A percentile compares a stretch with the other conserved stretches of the same genome.
Evolutionary conservation across 257 asterid genomes (phyloP).

Genomic region (Sherardia arvensis): DNA sequence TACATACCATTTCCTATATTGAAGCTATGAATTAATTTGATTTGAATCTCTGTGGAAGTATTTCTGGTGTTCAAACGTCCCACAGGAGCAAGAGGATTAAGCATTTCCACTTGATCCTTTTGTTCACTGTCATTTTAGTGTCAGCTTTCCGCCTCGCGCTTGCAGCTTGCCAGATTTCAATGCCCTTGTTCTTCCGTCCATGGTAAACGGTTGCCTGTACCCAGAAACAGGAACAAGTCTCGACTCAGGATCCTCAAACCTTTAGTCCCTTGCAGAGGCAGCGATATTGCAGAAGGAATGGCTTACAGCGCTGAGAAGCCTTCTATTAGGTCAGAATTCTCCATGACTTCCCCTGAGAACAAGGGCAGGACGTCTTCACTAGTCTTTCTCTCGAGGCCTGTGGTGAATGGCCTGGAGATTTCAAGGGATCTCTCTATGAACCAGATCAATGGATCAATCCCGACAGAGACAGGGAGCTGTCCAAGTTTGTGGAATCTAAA

Average conservation of each 20-base stretch:
- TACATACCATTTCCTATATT: too few species aligned
- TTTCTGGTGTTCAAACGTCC: constrained; percentile 1
- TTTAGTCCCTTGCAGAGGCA: constrained; percentile 33
- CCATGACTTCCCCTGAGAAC: constrained; percentile 48
- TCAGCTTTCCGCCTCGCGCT: constrained; percentile 30
- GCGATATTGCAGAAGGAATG: constrained; percentile 48
- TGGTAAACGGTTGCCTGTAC: constrained; percentile 35
- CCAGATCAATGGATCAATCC: constrained; percentile 26
- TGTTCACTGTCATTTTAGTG: constrained; percentile 23
- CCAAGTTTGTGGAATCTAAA: constrained; percentile 28
- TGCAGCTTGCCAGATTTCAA: constrained; percentile 43
- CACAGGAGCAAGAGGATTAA: constrained; percentile 4
- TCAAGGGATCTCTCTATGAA: constrained; percentile 36
- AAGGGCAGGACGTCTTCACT: constrained; percentile 36
- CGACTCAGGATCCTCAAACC: constrained; percentile 28
- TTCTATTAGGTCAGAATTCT: constrained; percentile 68
- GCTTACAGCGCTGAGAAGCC: too few species aligned
- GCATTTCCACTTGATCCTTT: constrained; percentile 17
- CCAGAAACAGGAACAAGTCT: constrained; percentile 21
- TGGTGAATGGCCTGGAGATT: constrained; percentile 26
- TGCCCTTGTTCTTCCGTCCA: constrained; percentile 44
- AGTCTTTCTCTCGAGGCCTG: constrained; percentile 33
- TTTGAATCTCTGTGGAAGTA: constrained; percentile 36
- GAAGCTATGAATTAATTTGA: too few species aligned
- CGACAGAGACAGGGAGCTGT: constrained; percentile 37